Conservation (phyloP, 2,329 filamentous ascomycete species). For the Rosellinia necatrix region DNA sequence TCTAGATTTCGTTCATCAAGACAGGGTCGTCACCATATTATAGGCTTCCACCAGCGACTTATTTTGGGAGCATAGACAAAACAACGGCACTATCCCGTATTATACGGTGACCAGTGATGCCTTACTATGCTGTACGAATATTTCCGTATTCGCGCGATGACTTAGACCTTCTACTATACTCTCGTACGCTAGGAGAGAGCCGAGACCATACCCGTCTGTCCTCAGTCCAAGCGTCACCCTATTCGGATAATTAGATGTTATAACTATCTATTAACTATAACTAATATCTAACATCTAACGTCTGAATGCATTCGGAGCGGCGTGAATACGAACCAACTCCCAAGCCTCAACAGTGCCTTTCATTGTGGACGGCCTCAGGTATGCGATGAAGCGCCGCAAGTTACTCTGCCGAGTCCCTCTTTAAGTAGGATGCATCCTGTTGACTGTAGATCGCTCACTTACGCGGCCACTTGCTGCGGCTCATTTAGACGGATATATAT, state of each 20-base stretch:
- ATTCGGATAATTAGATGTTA: too few relatives aligned
- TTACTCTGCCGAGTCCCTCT: conserved; percentile 15
- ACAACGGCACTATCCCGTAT: too few relatives aligned
- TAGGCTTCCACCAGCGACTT: too few relatives aligned
- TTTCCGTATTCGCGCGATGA: too few relatives aligned
- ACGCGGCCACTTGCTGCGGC: conserved; percentile 17
- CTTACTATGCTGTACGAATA: neutral
- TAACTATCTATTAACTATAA: neutral
- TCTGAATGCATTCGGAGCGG: neutral
- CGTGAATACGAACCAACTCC: neutral
- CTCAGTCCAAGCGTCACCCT: too few relatives aligned
- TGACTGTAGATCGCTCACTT: conserved; percentile 14
- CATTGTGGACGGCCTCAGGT: neutral
- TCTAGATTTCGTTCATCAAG: too few relatives aligned
- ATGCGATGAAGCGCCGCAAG: neutral
- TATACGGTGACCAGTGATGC: too few relatives aligned
- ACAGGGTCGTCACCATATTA: too few relatives aligned
- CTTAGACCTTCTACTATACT: neutral
- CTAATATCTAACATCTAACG: neutral
- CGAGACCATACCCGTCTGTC: neutral
- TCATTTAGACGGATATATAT: conserved; percentile 33
- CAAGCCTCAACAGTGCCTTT: neutral
- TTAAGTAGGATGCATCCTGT: neutral
- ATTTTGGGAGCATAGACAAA: too few relatives aligned
- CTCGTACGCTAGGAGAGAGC: neutral